Conservation (phyloP, 2,329 filamentous ascomycete genomes). For the Dactylellina haptotyla region DNA sequence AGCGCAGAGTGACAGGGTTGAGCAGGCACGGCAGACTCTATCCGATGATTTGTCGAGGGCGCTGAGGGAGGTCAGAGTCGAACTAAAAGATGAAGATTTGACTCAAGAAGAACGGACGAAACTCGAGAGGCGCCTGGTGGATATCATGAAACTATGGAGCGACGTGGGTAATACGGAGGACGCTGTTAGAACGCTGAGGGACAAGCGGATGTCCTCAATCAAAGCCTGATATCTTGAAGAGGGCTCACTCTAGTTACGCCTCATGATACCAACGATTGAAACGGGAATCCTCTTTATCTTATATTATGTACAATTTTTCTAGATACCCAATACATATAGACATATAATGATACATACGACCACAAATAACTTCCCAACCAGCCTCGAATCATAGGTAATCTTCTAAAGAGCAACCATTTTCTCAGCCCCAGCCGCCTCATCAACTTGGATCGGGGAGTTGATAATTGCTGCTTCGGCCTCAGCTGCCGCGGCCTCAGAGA, state of each 20-base stretch:
- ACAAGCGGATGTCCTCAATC: constrained; percentile 17
- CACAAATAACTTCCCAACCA: background rate
- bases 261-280: background rate
- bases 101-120: constrained; percentile 59
- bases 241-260: too few relatives aligned
- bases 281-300: constrained; percentile 5
- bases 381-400: background rate
- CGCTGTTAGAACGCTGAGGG: constrained; percentile 69
- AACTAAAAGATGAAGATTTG: constrained; percentile 58
- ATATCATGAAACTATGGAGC: constrained; percentile 70
- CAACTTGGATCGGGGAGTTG: background rate
- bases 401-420: constrained; percentile 1
- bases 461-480: constrained; percentile 1
- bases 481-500: background rate
- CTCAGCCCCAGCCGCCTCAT: constrained; percentile 6
- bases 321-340: constrained; percentile 54
- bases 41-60: constrained; percentile 73
- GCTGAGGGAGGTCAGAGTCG: constrained; percentile 65
- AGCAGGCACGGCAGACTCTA: constrained; percentile 71
- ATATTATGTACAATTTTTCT: constrained; percentile 38
- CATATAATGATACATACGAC: constrained; percentile 41
- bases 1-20: constrained; percentile 68
- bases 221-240: background rate
- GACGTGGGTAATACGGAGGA: constrained; percentile 71
- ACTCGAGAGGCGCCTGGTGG: constrained; percentile 65